Evolutionary conservation across 805 yeast genomes (phyloP).

Genomic region (Saturnispora quitensis): DNA sequence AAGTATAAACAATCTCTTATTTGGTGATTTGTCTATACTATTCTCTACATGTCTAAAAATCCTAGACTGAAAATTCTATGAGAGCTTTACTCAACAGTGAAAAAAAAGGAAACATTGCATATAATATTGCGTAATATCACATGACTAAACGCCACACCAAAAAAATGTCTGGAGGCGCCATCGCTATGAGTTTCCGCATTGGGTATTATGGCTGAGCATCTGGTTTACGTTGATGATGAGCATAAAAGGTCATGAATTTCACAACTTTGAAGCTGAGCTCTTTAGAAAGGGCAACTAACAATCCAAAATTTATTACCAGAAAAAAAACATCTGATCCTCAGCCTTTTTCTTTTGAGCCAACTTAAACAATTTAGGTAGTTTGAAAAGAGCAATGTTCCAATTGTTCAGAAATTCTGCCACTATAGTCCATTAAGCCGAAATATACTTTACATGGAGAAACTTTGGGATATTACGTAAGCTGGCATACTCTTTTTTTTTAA

Average conservation of each 20-base stretch:
- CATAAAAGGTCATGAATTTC: background rate
- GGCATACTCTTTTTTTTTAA: too few relatives aligned
- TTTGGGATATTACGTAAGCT: background rate
- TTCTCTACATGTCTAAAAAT: too few relatives aligned
- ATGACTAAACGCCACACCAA: background rate
- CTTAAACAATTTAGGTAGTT: background rate
- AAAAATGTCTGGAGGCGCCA: background rate
- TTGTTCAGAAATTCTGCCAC: background rate
- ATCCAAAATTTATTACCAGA: background rate
- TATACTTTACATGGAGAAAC: background rate
- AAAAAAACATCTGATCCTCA: background rate
- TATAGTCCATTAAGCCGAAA: too few relatives aligned
- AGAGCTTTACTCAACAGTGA: background rate
- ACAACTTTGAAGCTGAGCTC: background rate
- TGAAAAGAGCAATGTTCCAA: background rate
- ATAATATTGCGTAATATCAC: background rate
- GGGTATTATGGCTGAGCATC: background rate
- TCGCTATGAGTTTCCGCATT: background rate
- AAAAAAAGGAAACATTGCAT: background rate
- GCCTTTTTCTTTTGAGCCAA: background rate
- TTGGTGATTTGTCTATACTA: background rate
- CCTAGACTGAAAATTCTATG: background rate
- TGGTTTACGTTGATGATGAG: background rate
- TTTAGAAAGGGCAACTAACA: background rate
- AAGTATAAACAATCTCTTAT: background rate